Evolutionary conservation across 2,329 filamentous ascomycete species (phyloP).

Genomic region (Paraphaeosphaeria sporulosa): DNA sequence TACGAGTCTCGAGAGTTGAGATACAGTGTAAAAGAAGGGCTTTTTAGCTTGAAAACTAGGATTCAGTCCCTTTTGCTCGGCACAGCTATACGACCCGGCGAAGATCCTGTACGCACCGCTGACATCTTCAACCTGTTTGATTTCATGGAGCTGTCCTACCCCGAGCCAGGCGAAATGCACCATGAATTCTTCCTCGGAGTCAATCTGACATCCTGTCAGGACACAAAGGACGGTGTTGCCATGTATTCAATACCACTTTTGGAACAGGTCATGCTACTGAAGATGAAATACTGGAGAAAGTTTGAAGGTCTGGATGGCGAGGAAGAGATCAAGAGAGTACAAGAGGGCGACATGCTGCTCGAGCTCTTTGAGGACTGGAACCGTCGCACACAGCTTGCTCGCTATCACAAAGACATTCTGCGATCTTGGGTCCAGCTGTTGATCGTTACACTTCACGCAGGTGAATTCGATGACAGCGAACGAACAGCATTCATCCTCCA

Average conservation of each 20-base stretch:
- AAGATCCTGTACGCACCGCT: constrained; percentile 71
- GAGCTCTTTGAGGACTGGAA: constrained; percentile 71
- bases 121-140: constrained; percentile 94
- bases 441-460: constrained; percentile 81
- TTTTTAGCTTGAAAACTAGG: constrained; percentile 60
- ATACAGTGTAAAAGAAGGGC: constrained; percentile 73
- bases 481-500: constrained; percentile 84
- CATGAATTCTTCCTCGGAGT: constrained; percentile 70
- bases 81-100: constrained; percentile 71
- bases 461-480: constrained; percentile 76
- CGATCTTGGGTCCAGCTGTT: constrained; percentile 85
- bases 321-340: constrained; percentile 25
- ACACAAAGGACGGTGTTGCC: constrained; percentile 63
- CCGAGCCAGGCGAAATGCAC: constrained; percentile 57
- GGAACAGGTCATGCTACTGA: constrained; percentile 75
- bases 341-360: constrained; percentile 64
- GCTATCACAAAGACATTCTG: constrained; percentile 71
- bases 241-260: constrained; percentile 76
- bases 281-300: constrained; percentile 67
- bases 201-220: constrained; percentile 69
- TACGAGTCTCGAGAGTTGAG: constrained; percentile 88
- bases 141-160: constrained; percentile 75
- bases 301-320: constrained; percentile 51
- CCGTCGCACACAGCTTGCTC: constrained; percentile 64
- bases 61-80: constrained; percentile 75